Conservation (phyloP, 108 stramenopile species). For the Bacterosira constricta region DNA sequence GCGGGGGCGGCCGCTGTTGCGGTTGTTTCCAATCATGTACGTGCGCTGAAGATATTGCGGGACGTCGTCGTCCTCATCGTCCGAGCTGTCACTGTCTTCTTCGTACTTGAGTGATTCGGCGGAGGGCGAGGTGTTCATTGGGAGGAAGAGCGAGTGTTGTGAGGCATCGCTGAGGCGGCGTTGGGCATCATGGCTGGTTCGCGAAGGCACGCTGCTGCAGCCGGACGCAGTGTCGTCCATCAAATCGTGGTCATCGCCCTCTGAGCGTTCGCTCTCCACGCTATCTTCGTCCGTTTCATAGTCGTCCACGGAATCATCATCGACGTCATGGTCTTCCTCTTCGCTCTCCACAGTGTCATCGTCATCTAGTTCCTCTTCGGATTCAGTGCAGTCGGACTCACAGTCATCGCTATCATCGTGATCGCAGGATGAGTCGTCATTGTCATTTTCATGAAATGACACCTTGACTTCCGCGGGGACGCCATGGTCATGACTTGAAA, state of each 20-base stretch:
- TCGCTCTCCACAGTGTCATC: not conserved
- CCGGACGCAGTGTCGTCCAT: constrained; percentile 1
- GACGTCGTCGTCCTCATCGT: constrained; percentile 17
- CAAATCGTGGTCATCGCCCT: not conserved
- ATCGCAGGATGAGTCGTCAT: constrained; percentile 3
- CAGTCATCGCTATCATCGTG: not conserved
- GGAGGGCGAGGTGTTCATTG: constrained; percentile 8
- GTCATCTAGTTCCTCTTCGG: not conserved
- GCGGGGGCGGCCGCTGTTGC: constrained; percentile 10
- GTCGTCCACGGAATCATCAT: not conserved
- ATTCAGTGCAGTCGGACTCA: constrained; percentile 1
- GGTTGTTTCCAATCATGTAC: constrained; percentile 10
- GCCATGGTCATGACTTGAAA: not conserved
- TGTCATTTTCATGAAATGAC: not conserved
- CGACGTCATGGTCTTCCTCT: not conserved
- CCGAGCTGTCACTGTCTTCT: constrained; percentile 16
- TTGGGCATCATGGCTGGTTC: not conserved
- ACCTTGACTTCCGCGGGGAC: constrained; percentile 9
- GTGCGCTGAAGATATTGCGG: constrained; percentile 6
- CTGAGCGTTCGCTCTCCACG: not conserved
- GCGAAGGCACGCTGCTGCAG: not conserved
- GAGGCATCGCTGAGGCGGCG: not conserved
- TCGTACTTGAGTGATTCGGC: constrained; percentile 35
- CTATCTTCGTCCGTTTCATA: not conserved
- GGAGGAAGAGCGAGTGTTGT: constrained; percentile 38